A percentile compares a stretch with the other conserved stretches of the same genome.
These are phyloP conservation scores for Camellia sinensis DNA, from an alignment of 148 eudicot species.

Conservation along the genomic window DNA sequence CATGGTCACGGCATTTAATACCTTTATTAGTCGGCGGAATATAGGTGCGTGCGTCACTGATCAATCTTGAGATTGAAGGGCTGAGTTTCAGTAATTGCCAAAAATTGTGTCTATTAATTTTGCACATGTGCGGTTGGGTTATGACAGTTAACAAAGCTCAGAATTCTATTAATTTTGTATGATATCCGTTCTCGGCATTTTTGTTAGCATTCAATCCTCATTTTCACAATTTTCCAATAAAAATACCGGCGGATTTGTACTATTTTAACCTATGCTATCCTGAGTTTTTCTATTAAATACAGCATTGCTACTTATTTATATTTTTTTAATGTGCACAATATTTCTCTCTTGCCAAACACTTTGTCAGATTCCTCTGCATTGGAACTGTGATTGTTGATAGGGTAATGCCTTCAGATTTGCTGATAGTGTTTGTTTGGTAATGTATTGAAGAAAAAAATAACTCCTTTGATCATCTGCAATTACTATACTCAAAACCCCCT, in stretches of 20 bases:
- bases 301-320: not conserved
- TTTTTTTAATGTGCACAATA: no score
- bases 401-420: no score
- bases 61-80: constrained; percentile 18
- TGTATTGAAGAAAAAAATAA: no score
- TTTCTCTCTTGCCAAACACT: not conserved
- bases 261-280: not conserved
- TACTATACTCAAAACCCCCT: no score
- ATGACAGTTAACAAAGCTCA: constrained; percentile 17
- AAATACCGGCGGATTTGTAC: constrained; percentile 31
- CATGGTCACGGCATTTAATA: not conserved
- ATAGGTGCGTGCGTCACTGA: not conserved
- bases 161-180: constrained; percentile 26
- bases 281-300: not conserved
- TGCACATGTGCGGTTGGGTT: constrained; percentile 4
- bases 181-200: constrained; percentile 19
- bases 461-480: no score
- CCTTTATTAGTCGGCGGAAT: not conserved
- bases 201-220: constrained; percentile 27
- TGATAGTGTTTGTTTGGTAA: no score
- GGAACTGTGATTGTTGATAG: no score
- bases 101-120: constrained; percentile 12
- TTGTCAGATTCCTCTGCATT: no score
- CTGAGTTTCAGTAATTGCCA: not conserved
- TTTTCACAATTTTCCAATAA: constrained; percentile 35